Evolutionary conservation across 352 stramenopile genomes (phyloP), one percentile per base, ranked within the genome.

Genomic region (Phytophthora vignae): DNA sequence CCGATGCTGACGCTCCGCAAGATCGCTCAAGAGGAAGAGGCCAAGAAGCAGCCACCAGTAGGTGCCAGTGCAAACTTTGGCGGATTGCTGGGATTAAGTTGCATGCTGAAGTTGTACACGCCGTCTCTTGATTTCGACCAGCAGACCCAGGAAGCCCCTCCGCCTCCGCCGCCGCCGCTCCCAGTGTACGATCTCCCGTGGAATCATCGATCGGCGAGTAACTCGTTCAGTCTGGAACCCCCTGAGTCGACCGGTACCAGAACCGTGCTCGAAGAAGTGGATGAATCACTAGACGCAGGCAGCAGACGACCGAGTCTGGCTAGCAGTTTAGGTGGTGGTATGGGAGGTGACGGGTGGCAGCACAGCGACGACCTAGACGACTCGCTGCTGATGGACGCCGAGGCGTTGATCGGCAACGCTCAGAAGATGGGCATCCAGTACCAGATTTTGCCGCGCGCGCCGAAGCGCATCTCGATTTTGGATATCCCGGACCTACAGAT

Each of bases 401-500:
- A 94, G 25, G 84, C 84, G 25, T 54, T 94, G 64, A 92, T 94
- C 55, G 84, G 77, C 10, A 87, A 91, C 52, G 82, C 82, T 8
- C 84, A 89, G 64, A 91, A 90, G 68, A 91, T 92, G 82, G 83
- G 83, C 0, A 77, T 90, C 6, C 81, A 88, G 70, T 83, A 90
- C 50, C 81, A 90, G 65, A 80, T 88, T 14, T 50, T 90, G 21
- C 84, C 81, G 1, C 78, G 74, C 1, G 81, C 76, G 27, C 79
- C 79, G 11, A 86, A 86, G 55, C 76, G 76, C 1, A 91, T 93
- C 64, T 92, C 86, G 1, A 81, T 93, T 27, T 64, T 79, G 33
- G 86, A 93, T 60, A 90, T 92, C 9, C 72, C 86, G 5, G 81
- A 92, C 50, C 68, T 92, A 21, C 79, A 90, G 55, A 93, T 93